A percentile compares a stretch with the other conserved stretches of the same genome.
Conservation (phyloP, 108 stramenopile genomes). For the Nannochloropsis salina region DNA sequence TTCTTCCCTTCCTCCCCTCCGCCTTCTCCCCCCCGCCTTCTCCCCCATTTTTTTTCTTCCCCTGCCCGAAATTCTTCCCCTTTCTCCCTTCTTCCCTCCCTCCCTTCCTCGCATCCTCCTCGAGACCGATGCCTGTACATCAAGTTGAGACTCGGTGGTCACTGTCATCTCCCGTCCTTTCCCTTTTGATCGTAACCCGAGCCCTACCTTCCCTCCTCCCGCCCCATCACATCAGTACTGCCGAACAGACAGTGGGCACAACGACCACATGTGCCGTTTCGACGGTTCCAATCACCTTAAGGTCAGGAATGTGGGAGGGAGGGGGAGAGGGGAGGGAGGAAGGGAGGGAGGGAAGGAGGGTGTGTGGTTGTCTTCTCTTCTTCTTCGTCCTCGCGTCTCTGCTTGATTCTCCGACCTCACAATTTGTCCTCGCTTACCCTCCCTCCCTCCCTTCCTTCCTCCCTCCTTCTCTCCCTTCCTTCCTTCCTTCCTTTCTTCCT, state of each 20-base stretch:
- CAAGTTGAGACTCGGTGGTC: no score
- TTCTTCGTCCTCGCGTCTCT: no score
- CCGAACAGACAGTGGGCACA: not conserved
- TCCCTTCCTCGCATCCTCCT: no score
- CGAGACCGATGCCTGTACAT: no score
- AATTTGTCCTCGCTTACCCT: no score
- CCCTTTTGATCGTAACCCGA: no score
- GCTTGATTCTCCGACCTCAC: no score
- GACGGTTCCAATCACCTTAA: not conserved
- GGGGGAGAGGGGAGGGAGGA: not conserved
- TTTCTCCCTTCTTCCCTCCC: no score
- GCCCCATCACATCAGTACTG: not conserved
- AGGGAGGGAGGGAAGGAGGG: not conserved
- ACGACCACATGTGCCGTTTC: not conserved
- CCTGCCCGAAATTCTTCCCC: no score
- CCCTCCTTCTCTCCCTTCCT: not conserved
- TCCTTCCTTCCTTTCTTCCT: not conserved
- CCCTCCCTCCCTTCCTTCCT: no score
- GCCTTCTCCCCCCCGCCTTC: not conserved
- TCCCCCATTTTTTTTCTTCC: not conserved
- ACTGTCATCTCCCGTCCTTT: no score
- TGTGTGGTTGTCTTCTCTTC: not conserved
- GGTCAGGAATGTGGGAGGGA: not conserved
- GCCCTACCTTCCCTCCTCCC: not conserved
- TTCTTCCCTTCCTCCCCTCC: not conserved